Base-by-base conservation (phyloP, 2,329 filamentous ascomycete species). In the Aspergillus flavus region DNA sequence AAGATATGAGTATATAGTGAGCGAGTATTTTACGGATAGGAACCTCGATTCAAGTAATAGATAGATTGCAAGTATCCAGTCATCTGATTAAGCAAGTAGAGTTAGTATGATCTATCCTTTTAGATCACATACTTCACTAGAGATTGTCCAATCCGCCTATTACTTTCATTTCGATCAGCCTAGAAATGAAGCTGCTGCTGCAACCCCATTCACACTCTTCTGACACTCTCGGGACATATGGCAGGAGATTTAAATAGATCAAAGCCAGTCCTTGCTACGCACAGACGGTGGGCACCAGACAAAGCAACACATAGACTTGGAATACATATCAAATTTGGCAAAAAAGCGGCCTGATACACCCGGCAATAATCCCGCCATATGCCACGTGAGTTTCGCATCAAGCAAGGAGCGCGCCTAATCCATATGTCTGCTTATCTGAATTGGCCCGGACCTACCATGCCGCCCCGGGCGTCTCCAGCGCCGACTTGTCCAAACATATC, bases 401-500 rank as follows among this genome's bases (percentile, higher is more conserved):
- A 28, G 43, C 46, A 21, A 39, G 14, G 32, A 39, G 52, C 30
- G n/a, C 10, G 12, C 14, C 11, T 23, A 54, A 30, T 36, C 30
- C 30, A 26, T 14, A 3, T 46, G 28, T 2, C 43, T 28, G 34
- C 58, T 69, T 75, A 78, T 61, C 76, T 71, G 67, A 73, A 78
- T 46, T 74, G 76, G 34, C 75, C 75, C 4, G 76, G 76, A 12
- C 71, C 75, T 50, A 76, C 69, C 71, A 78, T 76, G 23, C 76
- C 77, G 45, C 77, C 72, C n/a, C 76, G 69, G 30, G 66, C 70
- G 21, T 76, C 73, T 45, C 74, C 75, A 30, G 73, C 75, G 32
- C 72, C 72, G 60, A 73, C 68, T 64, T 78, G 77, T 23, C 76
- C 77, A 61, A 82, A 78, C 77, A 82, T 79, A 50, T 82, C 80